Evolutionary conservation across 805 yeast species (phyloP).

Genomic region (Yarrowia osloensis): DNA sequence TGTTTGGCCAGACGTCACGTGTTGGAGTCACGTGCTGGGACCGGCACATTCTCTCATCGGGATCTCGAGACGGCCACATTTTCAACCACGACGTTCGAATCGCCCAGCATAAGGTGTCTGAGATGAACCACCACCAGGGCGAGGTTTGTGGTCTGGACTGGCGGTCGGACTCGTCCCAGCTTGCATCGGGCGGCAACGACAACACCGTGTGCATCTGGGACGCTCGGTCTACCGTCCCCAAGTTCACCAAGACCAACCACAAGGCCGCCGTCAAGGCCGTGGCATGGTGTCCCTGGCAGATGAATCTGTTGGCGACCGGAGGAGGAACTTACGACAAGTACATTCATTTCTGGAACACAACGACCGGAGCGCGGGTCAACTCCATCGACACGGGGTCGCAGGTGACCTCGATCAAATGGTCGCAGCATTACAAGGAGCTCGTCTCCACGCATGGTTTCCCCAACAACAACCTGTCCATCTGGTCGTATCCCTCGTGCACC

Average conservation of each 20-base stretch:
- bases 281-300: constrained; percentile 91
- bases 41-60: constrained; percentile 78
- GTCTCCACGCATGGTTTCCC: constrained; percentile 96
- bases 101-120: constrained; percentile 68
- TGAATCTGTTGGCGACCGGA: constrained; percentile 85
- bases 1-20: constrained; percentile 72
- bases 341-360: constrained; percentile 93
- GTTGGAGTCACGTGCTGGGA: constrained; percentile 86
- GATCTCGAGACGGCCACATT: constrained; percentile 81
- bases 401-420: constrained; percentile 93
- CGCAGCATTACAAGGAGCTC: constrained; percentile 60
- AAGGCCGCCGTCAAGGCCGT: constrained; percentile 94
- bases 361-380: constrained; percentile 83
- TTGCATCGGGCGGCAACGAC: constrained; percentile 94
- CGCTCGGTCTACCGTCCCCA: constrained; percentile 62
- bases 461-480: constrained; percentile 75
- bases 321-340: constrained; percentile 91
- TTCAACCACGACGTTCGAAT: constrained; percentile 88
- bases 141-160: constrained; percentile 93
- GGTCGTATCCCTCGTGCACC: constrained; percentile 81
- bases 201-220: constrained; percentile 94
- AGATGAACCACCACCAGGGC: constrained; percentile 69
- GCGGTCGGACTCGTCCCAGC: constrained; percentile 77
- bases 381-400: constrained; percentile 91
- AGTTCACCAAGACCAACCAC: constrained; percentile 75